These are phyloP conservation scores for Acacia confusa DNA, from an alignment of 306 rosid species.

Conservation along the genomic window DNA sequence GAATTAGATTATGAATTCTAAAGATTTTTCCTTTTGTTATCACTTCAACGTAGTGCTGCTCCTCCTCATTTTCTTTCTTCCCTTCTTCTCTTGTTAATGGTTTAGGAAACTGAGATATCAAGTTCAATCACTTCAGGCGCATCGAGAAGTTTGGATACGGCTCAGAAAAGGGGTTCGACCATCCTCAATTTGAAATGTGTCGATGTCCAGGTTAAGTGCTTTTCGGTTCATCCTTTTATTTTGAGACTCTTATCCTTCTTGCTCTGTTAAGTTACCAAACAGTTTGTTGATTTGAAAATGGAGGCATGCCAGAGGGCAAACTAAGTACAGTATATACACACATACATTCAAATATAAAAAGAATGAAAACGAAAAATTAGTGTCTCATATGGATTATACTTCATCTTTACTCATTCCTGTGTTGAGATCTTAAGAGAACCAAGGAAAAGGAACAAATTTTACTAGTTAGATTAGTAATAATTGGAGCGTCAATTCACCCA, in stretches of 20 bases:
- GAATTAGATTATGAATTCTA: not conserved
- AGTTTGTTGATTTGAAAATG: conserved; percentile 19
- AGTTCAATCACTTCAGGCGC: conserved; percentile 81
- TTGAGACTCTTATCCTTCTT: not conserved
- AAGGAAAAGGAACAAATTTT: conserved; percentile 1
- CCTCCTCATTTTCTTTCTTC: not conserved
- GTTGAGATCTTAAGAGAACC: conserved; percentile 2
- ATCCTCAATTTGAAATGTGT: conserved; percentile 90
- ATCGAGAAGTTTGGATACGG: conserved; percentile 73
- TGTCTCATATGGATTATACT: conserved; percentile 15
- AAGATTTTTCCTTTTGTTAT: not conserved
- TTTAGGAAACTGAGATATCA: conserved; percentile 89
- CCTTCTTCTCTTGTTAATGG: conserved; percentile 1
- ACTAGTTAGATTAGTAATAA: not conserved
- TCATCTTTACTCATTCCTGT: not conserved
- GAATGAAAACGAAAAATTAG: not conserved
- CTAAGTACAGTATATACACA: not conserved
- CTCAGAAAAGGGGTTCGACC: conserved; percentile 84
- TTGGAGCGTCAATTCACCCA: conserved; percentile 21
- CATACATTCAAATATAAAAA: not conserved
- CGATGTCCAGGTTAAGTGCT: conserved; percentile 73
- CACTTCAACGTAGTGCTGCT: not conserved
- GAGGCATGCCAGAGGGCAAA: not conserved
- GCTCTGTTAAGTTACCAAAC: not conserved
- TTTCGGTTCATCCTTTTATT: conserved; percentile 4